Conservation (phyloP, 345 rosid species). For the Eutrema yunnanense region DNA sequence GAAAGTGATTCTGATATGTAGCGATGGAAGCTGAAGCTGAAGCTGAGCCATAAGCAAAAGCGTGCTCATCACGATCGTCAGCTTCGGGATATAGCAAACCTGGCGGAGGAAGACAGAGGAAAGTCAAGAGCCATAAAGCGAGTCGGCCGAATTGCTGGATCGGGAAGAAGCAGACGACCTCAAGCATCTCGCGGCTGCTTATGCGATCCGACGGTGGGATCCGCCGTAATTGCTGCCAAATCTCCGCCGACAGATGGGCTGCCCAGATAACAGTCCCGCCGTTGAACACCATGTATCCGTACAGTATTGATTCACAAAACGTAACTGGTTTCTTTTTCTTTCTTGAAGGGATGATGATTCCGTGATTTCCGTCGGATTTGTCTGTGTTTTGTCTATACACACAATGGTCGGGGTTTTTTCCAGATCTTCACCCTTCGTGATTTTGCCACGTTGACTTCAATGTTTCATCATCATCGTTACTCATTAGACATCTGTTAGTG, state of each 20-base stretch:
- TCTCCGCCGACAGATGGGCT: conserved; percentile 51
- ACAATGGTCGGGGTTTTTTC: background rate
- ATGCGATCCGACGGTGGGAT: conserved; percentile 43
- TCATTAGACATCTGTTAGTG: background rate
- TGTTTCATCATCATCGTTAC: background rate
- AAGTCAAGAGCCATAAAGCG: conserved; percentile 56
- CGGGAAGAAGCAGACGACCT: conserved; percentile 64
- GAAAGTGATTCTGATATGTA: conserved; percentile 17
- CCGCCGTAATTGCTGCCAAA: conserved; percentile 45
- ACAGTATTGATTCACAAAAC: background rate
- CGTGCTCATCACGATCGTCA: background rate
- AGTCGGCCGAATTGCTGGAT: conserved; percentile 59
- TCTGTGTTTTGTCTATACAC: background rate
- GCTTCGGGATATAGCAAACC: conserved; percentile 33
- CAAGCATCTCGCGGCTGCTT: conserved; percentile 50
- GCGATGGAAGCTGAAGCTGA: conserved; percentile 12
- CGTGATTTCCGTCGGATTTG: background rate
- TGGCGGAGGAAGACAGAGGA: conserved; percentile 61
- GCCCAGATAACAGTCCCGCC: conserved; percentile 38
- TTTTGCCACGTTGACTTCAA: conserved; percentile 16
- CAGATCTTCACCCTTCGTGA: background rate
- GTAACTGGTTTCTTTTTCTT: background rate
- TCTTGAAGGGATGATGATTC: background rate
- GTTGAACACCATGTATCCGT: conserved; percentile 51
- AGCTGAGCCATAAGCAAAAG: background rate